A percentile compares a stretch with the other conserved stretches of the same genome.
These are phyloP conservation scores for Cordyceps cicadae DNA, from an alignment of 2,329 filamentous ascomycete genomes.

Conservation along the genomic window DNA sequence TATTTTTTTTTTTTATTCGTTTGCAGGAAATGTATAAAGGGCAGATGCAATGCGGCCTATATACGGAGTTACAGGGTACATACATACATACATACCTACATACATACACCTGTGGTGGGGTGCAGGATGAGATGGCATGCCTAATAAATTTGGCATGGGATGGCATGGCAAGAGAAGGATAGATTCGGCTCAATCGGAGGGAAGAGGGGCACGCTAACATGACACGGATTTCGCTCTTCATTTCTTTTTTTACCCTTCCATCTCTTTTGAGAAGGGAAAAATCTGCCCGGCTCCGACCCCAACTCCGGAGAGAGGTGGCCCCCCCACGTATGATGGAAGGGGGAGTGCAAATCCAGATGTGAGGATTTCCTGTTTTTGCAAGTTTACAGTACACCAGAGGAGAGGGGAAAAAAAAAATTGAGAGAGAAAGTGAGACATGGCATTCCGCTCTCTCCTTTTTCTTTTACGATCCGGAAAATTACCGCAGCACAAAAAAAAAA, in stretches of 20 bases:
- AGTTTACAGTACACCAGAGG: background rate
- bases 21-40: background rate
- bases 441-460: too few species aligned
- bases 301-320: background rate
- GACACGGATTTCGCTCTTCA: too few species aligned
- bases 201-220: background rate
- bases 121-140: background rate
- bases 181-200: constrained; percentile 10
- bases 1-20: too few species aligned
- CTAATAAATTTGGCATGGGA: too few species aligned
- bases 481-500: background rate
- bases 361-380: background rate
- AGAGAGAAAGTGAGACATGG: too few species aligned
- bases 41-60: background rate
- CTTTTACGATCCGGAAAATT: too few species aligned
- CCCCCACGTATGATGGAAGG: background rate
- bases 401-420: background rate
- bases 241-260: too few species aligned
- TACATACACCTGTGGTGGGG: background rate
- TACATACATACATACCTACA: background rate
- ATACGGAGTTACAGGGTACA: background rate
- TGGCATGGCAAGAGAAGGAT: constrained; percentile 9
- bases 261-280: background rate
- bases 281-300: constrained; percentile 9
- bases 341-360: background rate